Evolutionary conservation across 495 filamentous ascomycete genomes (phyloP), one percentile per base, ranked within the genome.

Genomic region (Acidomyces sp.): DNA sequence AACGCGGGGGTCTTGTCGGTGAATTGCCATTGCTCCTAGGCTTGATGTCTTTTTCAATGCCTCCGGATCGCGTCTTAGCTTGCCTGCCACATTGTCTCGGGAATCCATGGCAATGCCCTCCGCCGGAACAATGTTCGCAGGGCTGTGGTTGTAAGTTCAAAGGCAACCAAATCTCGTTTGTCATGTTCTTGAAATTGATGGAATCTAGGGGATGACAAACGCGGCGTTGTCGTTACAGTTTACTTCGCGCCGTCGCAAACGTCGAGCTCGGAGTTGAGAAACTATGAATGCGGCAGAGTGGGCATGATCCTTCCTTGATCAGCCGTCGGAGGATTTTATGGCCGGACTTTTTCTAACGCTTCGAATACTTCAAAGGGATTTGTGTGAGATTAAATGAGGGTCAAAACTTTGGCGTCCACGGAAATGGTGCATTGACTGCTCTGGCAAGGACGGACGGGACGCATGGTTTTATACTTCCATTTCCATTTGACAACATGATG

Each of bases 1-100:
- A 29, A 17, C 43, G 53, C 35, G 58, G 58, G 2, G 54, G 51
- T 1, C 33, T 61, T 4, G 43, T 26, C 27, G 58, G 58, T 2
- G 58, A 61, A 4, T 42, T 61, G 5, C 49, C 54, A 1, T 36
- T 61, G 9, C 44, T 61, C n/a, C 41, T 61, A 1, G 50, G 41
- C 15, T 45, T 61, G 9, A 33, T 59, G 6, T 54, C 56, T 3
- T 48, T 54, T 39, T 52, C 54, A 0, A 28, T 52, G 26, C 19
- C 16, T n/a, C 3, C 24, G 6, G 11, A 34, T 7, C n/a, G 9
- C 5, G 10, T 34, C 2, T 15, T 20, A 2, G 15, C 6, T 2
- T 5, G 6, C 16, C 30, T 42, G 6, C 27, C 28, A 16, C 11
- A 18, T 20, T 42, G 39, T 15, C 33, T 42, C 3, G 39, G 2